Evolutionary conservation across 306 rosid genomes (phyloP).

Genomic region (Cucurbita moschata): DNA sequence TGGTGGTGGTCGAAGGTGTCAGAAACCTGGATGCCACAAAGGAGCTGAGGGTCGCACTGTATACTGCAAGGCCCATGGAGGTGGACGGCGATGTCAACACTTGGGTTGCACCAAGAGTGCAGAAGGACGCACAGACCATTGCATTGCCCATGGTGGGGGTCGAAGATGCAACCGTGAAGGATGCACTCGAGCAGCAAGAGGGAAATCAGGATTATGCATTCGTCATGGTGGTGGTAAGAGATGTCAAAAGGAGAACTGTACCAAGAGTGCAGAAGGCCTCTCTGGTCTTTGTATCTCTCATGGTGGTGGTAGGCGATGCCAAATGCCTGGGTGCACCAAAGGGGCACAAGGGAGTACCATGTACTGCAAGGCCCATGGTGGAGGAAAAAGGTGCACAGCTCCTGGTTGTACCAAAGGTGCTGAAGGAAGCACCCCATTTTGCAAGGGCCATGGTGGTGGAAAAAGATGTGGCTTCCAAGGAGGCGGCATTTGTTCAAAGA

Average conservation of each 20-base stretch:
- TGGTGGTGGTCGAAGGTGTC: constrained; percentile 95
- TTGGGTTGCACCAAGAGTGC: constrained; percentile 99
- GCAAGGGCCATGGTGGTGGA: constrained; percentile 96
- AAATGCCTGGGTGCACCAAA: constrained; percentile 61
- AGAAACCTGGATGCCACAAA: constrained; percentile 80
- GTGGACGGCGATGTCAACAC: constrained; percentile 83
- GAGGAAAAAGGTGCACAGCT: constrained; percentile 80
- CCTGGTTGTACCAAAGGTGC: constrained; percentile 92
- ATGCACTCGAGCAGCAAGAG: constrained; percentile 88
- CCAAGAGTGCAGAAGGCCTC: constrained; percentile 91
- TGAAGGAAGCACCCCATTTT: constrained; percentile 84
- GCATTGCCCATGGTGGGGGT: constrained; percentile 98
- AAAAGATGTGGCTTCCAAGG: constrained; percentile 81
- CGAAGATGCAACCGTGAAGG: constrained; percentile 70
- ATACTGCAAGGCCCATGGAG: constrained; percentile 96
- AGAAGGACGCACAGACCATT: constrained; percentile 87
- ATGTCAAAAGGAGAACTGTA: constrained; percentile 78
- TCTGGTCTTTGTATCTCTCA: constrained; percentile 95
- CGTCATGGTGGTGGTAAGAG: constrained; percentile 97
- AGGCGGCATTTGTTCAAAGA: constrained; percentile 67
- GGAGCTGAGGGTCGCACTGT: constrained; percentile 96
- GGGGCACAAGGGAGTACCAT: constrained; percentile 96
- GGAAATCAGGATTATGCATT: constrained; percentile 86
- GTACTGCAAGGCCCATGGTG: constrained; percentile 97
- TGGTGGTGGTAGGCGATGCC: constrained; percentile 95